phyloP scores from a whole-genome alignment of 495 filamentous ascomycete species.

The Tuber borchii region DNA sequence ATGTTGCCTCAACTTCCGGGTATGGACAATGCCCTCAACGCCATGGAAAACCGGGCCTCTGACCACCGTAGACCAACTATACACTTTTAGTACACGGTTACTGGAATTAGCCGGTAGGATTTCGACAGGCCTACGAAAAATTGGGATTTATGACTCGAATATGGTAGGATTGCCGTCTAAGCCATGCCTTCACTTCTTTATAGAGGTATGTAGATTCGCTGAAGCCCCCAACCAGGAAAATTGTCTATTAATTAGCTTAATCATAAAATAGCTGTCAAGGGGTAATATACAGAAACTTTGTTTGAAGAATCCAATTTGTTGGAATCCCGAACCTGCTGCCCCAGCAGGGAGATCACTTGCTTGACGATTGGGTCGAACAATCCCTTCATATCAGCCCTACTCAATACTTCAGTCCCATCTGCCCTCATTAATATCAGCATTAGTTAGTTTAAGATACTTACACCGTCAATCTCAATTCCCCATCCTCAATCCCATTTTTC shows the following conservation, averaged over 20 bases:
- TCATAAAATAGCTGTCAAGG: slow-evolving; percentile 1
- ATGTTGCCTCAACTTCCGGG: slow-evolving; percentile 26
- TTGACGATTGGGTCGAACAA: slow-evolving; percentile 41
- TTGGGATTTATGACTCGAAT: slow-evolving; percentile 20
- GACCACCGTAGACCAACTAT: slow-evolving; percentile 38
- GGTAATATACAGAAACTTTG: slow-evolving; percentile 6
- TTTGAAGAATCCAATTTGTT: slow-evolving; percentile 9
- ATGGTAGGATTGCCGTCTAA: slow-evolving; percentile 6
- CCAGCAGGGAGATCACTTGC: slow-evolving; percentile 33
- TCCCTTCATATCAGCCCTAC: not conserved
- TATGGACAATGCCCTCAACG: slow-evolving; percentile 15
- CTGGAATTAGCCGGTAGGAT: not conserved
- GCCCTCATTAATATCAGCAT: not conserved
- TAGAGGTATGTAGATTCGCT: slow-evolving; percentile 39
- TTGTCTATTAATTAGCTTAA: slow-evolving; percentile 22
- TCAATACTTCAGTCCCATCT: not conserved
- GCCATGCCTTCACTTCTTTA: slow-evolving; percentile 34
- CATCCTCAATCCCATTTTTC: slow-evolving; percentile 20
- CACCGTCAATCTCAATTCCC: slow-evolving; percentile 12
- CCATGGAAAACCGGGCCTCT: slow-evolving; percentile 40
- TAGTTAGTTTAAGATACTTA: not conserved
- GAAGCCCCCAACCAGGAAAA: slow-evolving; percentile 43
- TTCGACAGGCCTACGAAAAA: slow-evolving; percentile 14
- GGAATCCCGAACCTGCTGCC: slow-evolving; percentile 25
- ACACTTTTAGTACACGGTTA: not conserved